phyloP scores from a whole-genome alignment of 768 basidiomycete species.

The Gyrodon lividus region DNA sequence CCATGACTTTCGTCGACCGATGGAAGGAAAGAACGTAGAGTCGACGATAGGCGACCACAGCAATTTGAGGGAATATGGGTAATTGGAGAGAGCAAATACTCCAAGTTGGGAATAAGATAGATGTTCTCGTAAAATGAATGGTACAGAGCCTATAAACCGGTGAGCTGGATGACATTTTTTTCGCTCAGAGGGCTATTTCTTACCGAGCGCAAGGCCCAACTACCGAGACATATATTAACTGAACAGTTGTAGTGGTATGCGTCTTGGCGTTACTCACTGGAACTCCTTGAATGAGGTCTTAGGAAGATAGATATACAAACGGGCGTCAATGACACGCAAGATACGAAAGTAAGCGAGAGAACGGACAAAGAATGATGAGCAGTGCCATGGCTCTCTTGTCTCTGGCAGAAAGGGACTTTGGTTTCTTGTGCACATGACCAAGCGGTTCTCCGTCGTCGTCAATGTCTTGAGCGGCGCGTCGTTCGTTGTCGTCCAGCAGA shows the following conservation, averaged over 20 bases:
- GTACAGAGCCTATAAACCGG: slow-evolving; percentile 72
- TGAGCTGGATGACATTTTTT: slow-evolving; percentile 5
- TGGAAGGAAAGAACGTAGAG: slow-evolving; percentile 72
- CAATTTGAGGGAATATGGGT: slow-evolving; percentile 95
- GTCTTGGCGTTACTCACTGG: slow-evolving; percentile 56
- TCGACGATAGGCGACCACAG: slow-evolving; percentile 98
- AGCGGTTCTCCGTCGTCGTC: slow-evolving; percentile 38
- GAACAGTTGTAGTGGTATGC: neutral
- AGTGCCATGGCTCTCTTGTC: slow-evolving; percentile 86
- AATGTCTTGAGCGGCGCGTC: slow-evolving; percentile 45
- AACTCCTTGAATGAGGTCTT: slow-evolving; percentile 84
- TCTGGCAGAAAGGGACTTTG: slow-evolving; percentile 60
- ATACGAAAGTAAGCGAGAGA: slow-evolving; percentile 3
- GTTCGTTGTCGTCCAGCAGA: slow-evolving; percentile 58
- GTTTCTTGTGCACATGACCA: slow-evolving; percentile 31
- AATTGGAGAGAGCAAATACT: slow-evolving; percentile 88
- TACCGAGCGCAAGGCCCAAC: slow-evolving; percentile 89
- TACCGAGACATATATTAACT: slow-evolving; percentile 27
- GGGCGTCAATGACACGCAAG: slow-evolving; percentile 16
- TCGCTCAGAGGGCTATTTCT: slow-evolving; percentile 11
- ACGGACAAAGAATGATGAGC: slow-evolving; percentile 85
- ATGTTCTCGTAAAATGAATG: slow-evolving; percentile 93
- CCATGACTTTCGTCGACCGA: slow-evolving; percentile 98
- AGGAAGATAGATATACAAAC: neutral
- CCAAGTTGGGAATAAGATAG: slow-evolving; percentile 96